Percentiles rank a stretch among this genome's conserved stretches.
phyloP scores from a whole-genome alignment of 2,329 filamentous ascomycete species.

The Aschersonia sp. region DNA sequence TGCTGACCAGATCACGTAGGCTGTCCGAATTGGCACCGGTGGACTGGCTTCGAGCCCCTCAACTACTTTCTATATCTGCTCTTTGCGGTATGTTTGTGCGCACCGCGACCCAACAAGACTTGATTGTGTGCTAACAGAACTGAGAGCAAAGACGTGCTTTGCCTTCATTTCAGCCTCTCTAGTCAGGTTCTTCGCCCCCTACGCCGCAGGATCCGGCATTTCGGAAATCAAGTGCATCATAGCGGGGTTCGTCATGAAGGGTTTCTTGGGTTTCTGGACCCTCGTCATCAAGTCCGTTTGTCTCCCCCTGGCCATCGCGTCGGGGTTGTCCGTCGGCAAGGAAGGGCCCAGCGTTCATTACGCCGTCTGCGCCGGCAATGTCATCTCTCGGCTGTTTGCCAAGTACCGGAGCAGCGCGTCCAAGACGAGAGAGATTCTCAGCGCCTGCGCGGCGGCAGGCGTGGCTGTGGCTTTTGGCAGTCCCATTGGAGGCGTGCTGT shows the following conservation, averaged over 20 bases:
- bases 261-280: conserved; percentile 84
- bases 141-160: conserved; percentile 46
- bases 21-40: conserved; percentile 77
- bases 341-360: conserved; percentile 99
- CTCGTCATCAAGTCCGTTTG: conserved; percentile 87
- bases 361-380: conserved; percentile 91
- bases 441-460: conserved; percentile 84
- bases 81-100: conserved; percentile 48
- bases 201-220: conserved; percentile 91
- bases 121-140: background rate
- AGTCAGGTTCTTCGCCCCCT: conserved; percentile 85
- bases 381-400: conserved; percentile 81
- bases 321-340: conserved; percentile 87
- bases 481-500: conserved; percentile 90
- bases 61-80: conserved; percentile 85
- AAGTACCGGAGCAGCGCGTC: conserved; percentile 87
- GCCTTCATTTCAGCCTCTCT: conserved; percentile 69
- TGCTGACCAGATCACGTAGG: conserved; percentile 26
- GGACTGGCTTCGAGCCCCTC: conserved; percentile 62
- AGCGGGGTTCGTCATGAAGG: conserved; percentile 98
- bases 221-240: conserved; percentile 99
- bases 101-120: background rate
- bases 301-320: conserved; percentile 82
- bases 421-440: conserved; percentile 89
- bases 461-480: conserved; percentile 95